Percentiles rank a stretch among this genome's conserved stretches.
These are phyloP conservation scores for Saprolegnia diclina DNA, from an alignment of 352 stramenopile species.

Conservation along the genomic window DNA sequence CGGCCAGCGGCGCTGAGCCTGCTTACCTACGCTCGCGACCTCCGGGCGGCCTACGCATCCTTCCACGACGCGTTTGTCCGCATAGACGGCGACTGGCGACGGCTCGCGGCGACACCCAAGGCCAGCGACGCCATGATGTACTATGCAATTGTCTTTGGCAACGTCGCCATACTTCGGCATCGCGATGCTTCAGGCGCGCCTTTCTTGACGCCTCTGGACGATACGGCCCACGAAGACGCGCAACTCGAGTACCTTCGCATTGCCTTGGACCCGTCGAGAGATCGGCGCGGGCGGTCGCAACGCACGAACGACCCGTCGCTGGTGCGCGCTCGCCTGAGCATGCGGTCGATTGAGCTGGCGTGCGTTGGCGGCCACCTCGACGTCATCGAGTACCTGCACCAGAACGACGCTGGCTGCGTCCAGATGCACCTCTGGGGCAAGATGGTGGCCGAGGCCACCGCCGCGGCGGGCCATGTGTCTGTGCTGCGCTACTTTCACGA, in stretches of 20 bases:
- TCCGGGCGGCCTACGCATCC: background rate
- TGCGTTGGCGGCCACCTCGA: background rate
- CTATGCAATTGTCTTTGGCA: background rate
- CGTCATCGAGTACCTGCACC: background rate
- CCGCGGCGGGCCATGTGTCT: background rate
- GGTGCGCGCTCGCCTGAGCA: background rate
- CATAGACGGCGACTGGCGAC: background rate
- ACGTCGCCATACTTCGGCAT: background rate
- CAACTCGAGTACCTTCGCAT: background rate
- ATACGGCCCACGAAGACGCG: background rate
- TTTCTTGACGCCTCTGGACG: background rate
- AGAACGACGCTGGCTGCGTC: background rate
- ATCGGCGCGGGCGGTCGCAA: background rate
- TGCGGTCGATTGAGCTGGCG: background rate
- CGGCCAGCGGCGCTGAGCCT: background rate
- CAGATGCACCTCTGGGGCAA: background rate
- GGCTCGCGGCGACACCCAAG: background rate
- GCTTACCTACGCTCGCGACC: background rate
- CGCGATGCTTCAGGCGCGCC: background rate
- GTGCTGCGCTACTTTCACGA: background rate
- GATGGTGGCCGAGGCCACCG: background rate
- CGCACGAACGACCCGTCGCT: background rate
- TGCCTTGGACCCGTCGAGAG: background rate
- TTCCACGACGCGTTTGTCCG: background rate
- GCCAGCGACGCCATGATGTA: background rate